Percentiles rank a stretch among this genome's conserved stretches.
Conservation (phyloP, 768 basidiomycete genomes). For the Tylopilus cervinicoccineus region DNA sequence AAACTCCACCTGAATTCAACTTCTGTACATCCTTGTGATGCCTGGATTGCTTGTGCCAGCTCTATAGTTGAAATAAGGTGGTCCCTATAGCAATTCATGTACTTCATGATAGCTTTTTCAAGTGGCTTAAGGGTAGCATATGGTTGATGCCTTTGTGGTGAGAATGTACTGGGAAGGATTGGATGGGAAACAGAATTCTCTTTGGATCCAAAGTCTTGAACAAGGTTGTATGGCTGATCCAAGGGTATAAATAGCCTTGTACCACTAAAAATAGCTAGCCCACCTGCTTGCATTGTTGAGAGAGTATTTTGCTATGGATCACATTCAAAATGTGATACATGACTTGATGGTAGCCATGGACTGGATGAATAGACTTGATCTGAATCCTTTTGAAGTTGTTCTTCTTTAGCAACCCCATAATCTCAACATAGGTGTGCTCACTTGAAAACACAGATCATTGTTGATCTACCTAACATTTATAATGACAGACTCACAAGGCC, state of each 20-base stretch:
- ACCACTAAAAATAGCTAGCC: background rate
- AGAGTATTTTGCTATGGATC: conserved; percentile 11
- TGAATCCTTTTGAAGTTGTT: background rate
- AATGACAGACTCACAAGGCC: conserved; percentile 16
- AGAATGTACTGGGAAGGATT: conserved; percentile 15
- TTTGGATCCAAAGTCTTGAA: background rate
- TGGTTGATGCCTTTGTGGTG: conserved; percentile 18
- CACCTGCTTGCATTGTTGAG: conserved; percentile 11
- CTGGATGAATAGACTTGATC: conserved; percentile 14
- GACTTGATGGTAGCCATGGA: conserved; percentile 22
- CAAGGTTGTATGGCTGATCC: conserved; percentile 6
- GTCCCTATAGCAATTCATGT: conserved; percentile 9
- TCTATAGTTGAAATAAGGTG: conserved; percentile 10
- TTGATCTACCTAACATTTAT: background rate
- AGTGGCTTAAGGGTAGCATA: conserved; percentile 19
- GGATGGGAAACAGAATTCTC: background rate
- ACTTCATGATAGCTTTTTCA: conserved; percentile 15
- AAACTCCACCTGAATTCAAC: conserved; percentile 20
- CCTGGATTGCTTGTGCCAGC: conserved; percentile 11
- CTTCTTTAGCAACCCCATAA: conserved; percentile 2
- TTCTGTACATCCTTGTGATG: conserved; percentile 13
- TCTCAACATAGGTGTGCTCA: conserved; percentile 18
- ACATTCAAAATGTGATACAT: conserved; percentile 25
- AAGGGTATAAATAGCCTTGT: background rate
- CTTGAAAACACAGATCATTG: conserved; percentile 8